Base-by-base conservation (phyloP, 2,329 filamentous ascomycete genomes). In the Fusarium clavum region DNA sequence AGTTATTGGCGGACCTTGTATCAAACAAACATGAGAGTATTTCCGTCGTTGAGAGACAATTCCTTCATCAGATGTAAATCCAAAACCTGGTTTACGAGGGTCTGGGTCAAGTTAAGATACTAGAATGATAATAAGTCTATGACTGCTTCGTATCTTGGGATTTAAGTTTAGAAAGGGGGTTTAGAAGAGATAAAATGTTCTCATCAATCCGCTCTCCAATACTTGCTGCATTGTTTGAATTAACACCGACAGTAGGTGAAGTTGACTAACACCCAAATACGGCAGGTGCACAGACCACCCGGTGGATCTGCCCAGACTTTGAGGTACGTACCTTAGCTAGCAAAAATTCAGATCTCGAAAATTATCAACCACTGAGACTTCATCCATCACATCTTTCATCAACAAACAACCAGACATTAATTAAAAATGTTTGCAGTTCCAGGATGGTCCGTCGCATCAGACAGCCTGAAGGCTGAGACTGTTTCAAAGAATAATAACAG, bases 351-450 rank as follows among this genome's bases (percentile, higher is more conserved):
- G 29, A 63, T 56, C 44, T 24, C 11, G 30, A 69, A 68, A 64
- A 60, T 64, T 68, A 41, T 64, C 53, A 56, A 64, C 18, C 24
- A 25, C n/a, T 57, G 51, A 32, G 41, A 34, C 45, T 54, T 61
- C 48, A 58, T 29, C 44, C 67, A 63, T 52, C 49, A 63, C 56
- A 56, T 67, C 56, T 34, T 29, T 53, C n/a, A 53, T 24, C 49
- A 43, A 43, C 49, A 53, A 38, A 40, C 25, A n/a, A 29, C 24
- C 60, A 56, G 43, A 43, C 46, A 56, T 48, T 52, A 32, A 29
- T 48, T 24, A 29, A 58, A 71, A 60, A 95, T 98, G 95, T 98
- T 98, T 80, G 91, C 94, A 12, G 94, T 98, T 30, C 92, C 93
- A 76, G 96, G 96, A 73, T 98, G 95, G 94, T 93, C 93, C 41